These are phyloP conservation scores for Avena insularis DNA, from an alignment of 176 grass and related monocot species.

Conservation along the genomic window DNA sequence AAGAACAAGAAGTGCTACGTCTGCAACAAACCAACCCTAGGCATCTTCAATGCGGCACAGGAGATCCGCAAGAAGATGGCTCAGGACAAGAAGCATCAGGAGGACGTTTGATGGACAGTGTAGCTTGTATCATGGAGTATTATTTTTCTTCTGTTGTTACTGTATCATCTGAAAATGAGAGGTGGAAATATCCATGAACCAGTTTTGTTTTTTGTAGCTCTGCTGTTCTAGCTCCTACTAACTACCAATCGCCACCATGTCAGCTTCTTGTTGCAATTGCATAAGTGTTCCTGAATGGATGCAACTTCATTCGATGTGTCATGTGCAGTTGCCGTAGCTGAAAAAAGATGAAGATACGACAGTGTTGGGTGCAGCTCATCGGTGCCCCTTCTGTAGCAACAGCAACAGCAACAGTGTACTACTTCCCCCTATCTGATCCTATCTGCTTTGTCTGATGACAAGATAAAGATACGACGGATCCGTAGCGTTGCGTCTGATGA, in stretches of 20 bases:
- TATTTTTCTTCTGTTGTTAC: background rate
- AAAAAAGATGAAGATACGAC: background rate
- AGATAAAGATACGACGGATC: background rate
- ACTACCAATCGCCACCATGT: background rate
- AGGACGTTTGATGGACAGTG: constrained; percentile 6
- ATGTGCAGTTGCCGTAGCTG: background rate
- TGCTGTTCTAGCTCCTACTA: background rate
- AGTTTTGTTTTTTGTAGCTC: constrained; percentile 18
- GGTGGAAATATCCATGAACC: background rate
- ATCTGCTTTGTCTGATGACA: background rate
- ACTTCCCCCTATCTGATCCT: background rate
- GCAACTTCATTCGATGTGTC: background rate
- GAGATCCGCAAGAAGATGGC: constrained; percentile 87
- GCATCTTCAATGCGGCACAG: constrained; percentile 83
- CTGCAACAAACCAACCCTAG: constrained; percentile 85
- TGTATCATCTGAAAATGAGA: background rate
- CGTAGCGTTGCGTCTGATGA: background rate
- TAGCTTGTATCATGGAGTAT: constrained; percentile 8
- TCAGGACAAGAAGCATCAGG: constrained; percentile 63
- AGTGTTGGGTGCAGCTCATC: background rate
- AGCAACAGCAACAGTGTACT: background rate
- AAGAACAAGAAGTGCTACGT: constrained; percentile 95
- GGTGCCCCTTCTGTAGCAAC: background rate
- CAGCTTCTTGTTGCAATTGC: background rate
- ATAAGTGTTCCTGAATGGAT: background rate